Evolutionary conservation across 495 filamentous ascomycete species (phyloP).

Genomic region (Penicillium antarcticum): DNA sequence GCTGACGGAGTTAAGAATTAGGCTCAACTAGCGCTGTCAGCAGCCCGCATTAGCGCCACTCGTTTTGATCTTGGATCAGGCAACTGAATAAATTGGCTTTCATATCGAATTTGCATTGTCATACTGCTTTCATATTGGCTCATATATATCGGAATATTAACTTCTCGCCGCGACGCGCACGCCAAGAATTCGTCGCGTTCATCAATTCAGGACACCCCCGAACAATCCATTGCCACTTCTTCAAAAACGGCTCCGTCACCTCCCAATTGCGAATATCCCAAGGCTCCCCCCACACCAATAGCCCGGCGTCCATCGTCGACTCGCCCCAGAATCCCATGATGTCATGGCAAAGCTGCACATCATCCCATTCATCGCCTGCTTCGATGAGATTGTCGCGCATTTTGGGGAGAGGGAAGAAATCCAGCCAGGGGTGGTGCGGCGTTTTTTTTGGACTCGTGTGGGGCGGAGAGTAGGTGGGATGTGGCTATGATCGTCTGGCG

Average conservation of each 20-base stretch:
- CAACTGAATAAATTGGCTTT: not conserved
- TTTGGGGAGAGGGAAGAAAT: conserved; percentile 48
- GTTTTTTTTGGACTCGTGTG: conserved; percentile 40
- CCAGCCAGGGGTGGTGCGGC: conserved; percentile 51
- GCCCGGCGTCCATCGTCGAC: conserved; percentile 27
- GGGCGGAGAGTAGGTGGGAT: conserved; percentile 43
- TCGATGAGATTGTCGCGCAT: conserved; percentile 51
- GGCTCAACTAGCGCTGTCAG: conserved; percentile 7
- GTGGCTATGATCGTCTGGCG: conserved; percentile 2
- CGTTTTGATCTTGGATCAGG: not conserved
- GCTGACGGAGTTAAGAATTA: not conserved
- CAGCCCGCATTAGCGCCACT: conserved; percentile 2
- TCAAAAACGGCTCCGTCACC: conserved; percentile 45
- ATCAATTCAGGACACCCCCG: conserved; percentile 48
- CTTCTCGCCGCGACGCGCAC: conserved; percentile 45
- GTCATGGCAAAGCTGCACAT: conserved; percentile 45
- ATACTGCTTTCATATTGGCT: not conserved
- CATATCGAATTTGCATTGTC: not conserved
- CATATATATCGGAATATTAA: conserved; percentile 41
- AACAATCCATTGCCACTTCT: conserved; percentile 50
- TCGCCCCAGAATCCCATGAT: conserved; percentile 44
- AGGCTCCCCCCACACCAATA: conserved; percentile 53
- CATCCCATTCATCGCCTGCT: conserved; percentile 37
- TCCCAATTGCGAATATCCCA: conserved; percentile 48
- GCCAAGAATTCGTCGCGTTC: conserved; percentile 48